phyloP scores from a whole-genome alignment of 306 rosid species.

The Styphnolobium japonicum region DNA sequence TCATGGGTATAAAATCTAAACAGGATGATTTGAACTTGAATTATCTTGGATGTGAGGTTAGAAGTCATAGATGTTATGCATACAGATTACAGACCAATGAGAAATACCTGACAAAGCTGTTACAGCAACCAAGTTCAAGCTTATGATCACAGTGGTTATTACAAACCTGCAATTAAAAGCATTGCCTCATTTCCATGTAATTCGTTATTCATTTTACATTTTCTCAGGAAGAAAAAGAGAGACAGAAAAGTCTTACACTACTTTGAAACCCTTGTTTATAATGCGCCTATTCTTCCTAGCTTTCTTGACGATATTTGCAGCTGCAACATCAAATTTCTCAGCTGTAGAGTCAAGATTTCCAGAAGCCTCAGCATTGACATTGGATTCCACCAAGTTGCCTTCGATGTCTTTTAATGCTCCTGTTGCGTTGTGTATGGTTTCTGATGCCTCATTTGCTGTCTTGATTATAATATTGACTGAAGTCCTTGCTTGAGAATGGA shows the following conservation, averaged over 20 bases:
- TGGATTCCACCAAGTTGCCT: conserved; percentile 21
- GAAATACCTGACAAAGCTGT: conserved; percentile 55
- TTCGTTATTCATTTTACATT: background rate
- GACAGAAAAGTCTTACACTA: conserved; percentile 39
- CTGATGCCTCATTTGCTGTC: conserved; percentile 63
- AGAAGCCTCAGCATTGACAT: conserved; percentile 2
- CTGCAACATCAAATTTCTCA: conserved; percentile 35
- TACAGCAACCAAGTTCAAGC: conserved; percentile 49
- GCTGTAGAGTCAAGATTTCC: conserved; percentile 42
- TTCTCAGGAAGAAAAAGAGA: background rate
- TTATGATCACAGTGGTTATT: conserved; percentile 42
- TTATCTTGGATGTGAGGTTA: background rate
- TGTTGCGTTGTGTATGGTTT: conserved; percentile 55
- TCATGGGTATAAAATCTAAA: background rate
- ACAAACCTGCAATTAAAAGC: conserved; percentile 54
- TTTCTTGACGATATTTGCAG: conserved; percentile 45
- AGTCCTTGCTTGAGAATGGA: conserved; percentile 45
- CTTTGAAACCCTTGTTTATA: conserved; percentile 44
- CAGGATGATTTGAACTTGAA: background rate
- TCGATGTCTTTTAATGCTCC: conserved; percentile 42
- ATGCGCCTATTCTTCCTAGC: conserved; percentile 42
- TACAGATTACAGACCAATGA: background rate
- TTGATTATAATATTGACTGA: conserved; percentile 52
- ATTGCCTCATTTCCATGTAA: background rate
- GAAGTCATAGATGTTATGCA: background rate